These are phyloP conservation scores for Ustilago bromivora DNA, from an alignment of 1,284 basidiomycete species.

Conservation along the genomic window DNA sequence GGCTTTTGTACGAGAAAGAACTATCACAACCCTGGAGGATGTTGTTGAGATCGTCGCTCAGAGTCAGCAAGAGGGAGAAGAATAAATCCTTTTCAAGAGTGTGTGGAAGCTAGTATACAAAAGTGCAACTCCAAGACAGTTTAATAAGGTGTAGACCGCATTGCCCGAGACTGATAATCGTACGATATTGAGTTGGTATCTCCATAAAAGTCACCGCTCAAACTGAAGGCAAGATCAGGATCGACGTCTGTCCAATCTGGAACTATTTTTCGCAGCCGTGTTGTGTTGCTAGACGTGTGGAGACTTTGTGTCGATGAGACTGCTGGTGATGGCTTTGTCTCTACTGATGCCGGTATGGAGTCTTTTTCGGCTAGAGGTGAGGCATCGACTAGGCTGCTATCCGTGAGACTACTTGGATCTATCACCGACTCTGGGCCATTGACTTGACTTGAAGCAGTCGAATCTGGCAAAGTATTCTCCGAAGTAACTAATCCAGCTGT, in stretches of 20 bases:
- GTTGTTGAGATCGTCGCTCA: slow-evolving; percentile 26
- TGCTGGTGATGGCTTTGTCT: slow-evolving; percentile 9
- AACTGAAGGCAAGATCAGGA: slow-evolving; percentile 45
- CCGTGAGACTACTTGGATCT: not conserved
- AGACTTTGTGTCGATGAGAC: slow-evolving; percentile 21
- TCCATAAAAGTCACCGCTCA: slow-evolving; percentile 45
- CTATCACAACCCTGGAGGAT: slow-evolving; percentile 23
- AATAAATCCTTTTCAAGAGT: not conserved
- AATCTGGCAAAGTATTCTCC: slow-evolving; percentile 9
- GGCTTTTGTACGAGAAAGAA: slow-evolving; percentile 10
- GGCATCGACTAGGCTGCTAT: slow-evolving; percentile 6
- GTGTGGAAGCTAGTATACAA: slow-evolving; percentile 10
- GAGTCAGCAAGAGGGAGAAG: not conserved
- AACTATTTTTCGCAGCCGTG: slow-evolving; percentile 27
- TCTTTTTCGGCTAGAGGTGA: slow-evolving; percentile 30
- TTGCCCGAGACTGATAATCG: slow-evolving; percentile 42
- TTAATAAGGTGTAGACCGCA: slow-evolving; percentile 43
- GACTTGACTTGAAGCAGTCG: not conserved
- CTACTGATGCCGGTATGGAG: slow-evolving; percentile 2
- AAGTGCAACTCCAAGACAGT: not conserved
- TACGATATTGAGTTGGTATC: slow-evolving; percentile 45
- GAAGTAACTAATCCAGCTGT: slow-evolving; percentile 31
- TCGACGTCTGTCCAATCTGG: slow-evolving; percentile 54
- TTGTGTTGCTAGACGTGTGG: slow-evolving; percentile 5
- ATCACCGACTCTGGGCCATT: slow-evolving; percentile 21